Evolutionary conservation across 352 stramenopile genomes (phyloP).

Genomic region (Halophytophthora batemanensis): DNA sequence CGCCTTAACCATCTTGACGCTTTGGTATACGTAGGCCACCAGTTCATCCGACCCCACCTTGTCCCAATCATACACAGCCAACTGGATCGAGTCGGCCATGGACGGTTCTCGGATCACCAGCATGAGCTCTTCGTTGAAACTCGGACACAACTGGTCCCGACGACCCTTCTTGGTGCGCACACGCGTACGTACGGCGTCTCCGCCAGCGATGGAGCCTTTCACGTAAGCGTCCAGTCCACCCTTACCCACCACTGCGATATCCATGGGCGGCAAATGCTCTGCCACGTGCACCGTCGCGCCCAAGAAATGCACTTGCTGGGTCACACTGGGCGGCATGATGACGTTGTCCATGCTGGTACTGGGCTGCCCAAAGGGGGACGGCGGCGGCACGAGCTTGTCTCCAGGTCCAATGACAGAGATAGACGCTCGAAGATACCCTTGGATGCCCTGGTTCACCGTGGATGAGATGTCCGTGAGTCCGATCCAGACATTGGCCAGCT

Average conservation of each 20-base stretch:
- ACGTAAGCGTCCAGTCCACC: constrained; percentile 74
- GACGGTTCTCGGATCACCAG: constrained; percentile 75
- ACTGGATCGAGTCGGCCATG: constrained; percentile 73
- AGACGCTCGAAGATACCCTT: constrained; percentile 88
- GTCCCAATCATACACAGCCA: constrained; percentile 78
- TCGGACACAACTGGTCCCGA: constrained; percentile 60
- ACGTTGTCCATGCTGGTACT: constrained; percentile 56
- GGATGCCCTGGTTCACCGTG: constrained; percentile 81
- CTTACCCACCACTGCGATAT: constrained; percentile 56
- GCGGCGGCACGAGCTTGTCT: constrained; percentile 75
- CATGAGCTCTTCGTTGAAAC: constrained; percentile 80
- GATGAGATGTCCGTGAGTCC: constrained; percentile 83
- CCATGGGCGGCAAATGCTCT: constrained; percentile 75
- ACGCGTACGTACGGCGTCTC: constrained; percentile 61
- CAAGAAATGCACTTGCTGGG: constrained; percentile 74
- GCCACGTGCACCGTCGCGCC: constrained; percentile 62
- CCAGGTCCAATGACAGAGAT: constrained; percentile 87
- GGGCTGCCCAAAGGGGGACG: constrained; percentile 51
- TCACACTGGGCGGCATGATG: constrained; percentile 76
- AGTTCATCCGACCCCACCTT: constrained; percentile 72
- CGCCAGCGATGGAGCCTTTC: constrained; percentile 52
- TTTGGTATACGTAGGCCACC: constrained; percentile 70
- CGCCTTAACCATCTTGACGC: constrained; percentile 66
- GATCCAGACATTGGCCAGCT: constrained; percentile 90
- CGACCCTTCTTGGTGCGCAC: constrained; percentile 76